phyloP scores from a whole-genome alignment of 192 early-diverging fungal species.

The Coemansia sp. region DNA sequence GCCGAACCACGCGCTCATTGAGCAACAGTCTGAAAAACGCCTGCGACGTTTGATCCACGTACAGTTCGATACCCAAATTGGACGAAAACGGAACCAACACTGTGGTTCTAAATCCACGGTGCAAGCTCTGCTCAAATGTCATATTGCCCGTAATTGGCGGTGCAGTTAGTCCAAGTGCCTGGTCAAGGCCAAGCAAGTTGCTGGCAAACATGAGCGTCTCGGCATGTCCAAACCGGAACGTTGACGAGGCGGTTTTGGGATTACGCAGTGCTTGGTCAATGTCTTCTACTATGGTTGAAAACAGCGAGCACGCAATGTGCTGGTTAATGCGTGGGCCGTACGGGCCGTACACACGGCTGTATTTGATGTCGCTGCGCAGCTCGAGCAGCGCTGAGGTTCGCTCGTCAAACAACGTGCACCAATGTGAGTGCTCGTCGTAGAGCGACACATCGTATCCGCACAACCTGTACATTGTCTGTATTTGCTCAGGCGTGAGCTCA shows the following conservation, averaged over 20 bases:
- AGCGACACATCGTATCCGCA: slow-evolving; percentile 44
- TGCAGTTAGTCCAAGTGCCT: slow-evolving; percentile 16
- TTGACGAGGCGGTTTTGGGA: slow-evolving; percentile 16
- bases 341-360: slow-evolving; percentile 42
- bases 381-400: slow-evolving; percentile 23
- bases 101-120: slow-evolving; percentile 32
- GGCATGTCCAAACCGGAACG: slow-evolving; percentile 46
- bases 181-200: slow-evolving; percentile 24
- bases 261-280: slow-evolving; percentile 19
- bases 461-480: slow-evolving; percentile 24
- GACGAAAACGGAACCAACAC: slow-evolving; percentile 33
- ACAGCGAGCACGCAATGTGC: slow-evolving; percentile 32
- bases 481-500: slow-evolving; percentile 3
- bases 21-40: slow-evolving; percentile 28
- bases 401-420: slow-evolving; percentile 40
- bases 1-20: slow-evolving; percentile 25
- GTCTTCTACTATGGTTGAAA: slow-evolving; percentile 17
- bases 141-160: slow-evolving; percentile 35
- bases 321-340: slow-evolving; percentile 29
- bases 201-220: slow-evolving; percentile 49
- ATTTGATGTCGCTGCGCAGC: slow-evolving; percentile 41
- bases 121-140: slow-evolving; percentile 2
- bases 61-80: slow-evolving; percentile 38
- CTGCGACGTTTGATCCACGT: slow-evolving; percentile 17
- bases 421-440: slow-evolving; percentile 14